phyloP scores from a whole-genome alignment of 1,284 basidiomycete species.

The Retiboletus fuscus region DNA sequence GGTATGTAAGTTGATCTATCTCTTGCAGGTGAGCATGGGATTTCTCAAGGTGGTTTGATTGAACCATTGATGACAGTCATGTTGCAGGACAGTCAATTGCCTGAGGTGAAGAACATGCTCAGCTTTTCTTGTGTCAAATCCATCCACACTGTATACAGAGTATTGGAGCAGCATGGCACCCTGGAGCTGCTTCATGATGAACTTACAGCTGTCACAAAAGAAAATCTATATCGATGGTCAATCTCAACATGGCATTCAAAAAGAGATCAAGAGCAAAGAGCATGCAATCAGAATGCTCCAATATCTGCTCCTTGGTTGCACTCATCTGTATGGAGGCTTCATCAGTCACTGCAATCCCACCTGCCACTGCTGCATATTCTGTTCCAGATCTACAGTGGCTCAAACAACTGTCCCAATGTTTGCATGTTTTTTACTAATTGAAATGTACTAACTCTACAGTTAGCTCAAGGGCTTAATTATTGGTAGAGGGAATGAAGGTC shows the following conservation, averaged over 20 bases:
- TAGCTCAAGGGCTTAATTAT: too few species aligned
- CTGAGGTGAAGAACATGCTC: conserved; percentile 80
- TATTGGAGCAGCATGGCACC: conserved; percentile 72
- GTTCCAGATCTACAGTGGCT: too few species aligned
- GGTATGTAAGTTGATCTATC: conserved; percentile 85
- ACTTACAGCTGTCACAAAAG: conserved; percentile 72
- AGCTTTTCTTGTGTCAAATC: conserved; percentile 79
- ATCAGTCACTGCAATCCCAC: too few species aligned
- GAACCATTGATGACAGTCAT: conserved; percentile 19
- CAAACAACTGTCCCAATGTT: too few species aligned
- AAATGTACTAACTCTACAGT: too few species aligned
- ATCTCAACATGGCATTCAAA: conserved; percentile 77
- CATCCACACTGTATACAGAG: conserved; percentile 75
- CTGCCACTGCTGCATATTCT: too few species aligned
- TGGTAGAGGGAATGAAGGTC: too few species aligned
- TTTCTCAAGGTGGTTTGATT: not conserved
- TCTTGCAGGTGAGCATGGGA: conserved; percentile 71
- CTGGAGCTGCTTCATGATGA: conserved; percentile 79
- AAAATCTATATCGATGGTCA: conserved; percentile 82
- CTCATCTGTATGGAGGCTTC: too few species aligned
- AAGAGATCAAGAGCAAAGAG: conserved; percentile 83
- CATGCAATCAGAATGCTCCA: conserved; percentile 80
- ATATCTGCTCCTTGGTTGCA: too few species aligned
- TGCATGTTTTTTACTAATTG: too few species aligned
- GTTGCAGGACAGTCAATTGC: conserved; percentile 78